Base-by-base conservation (phyloP, 305 asterid species). In the Solanum hybrid region DNA sequence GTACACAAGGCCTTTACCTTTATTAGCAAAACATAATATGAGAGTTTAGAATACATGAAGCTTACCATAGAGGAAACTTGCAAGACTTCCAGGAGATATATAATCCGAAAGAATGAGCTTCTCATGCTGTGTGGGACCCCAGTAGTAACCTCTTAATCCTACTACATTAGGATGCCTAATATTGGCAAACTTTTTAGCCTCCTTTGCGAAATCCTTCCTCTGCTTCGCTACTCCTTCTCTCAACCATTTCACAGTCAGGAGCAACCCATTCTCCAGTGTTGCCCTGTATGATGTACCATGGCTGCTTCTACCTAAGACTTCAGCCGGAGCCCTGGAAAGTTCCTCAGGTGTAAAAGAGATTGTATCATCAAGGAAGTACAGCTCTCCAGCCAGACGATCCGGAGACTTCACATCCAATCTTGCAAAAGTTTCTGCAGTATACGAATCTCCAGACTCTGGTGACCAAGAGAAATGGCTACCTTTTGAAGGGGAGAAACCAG, bases 81-180 rank as follows among this genome's bases (percentile, higher is more conserved):
- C 97, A 87, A 97, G 98, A 90, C 98, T 95, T 85, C 99, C 99
- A 7, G 99, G 99, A 91, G 99, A 93, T 31, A 97, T 94, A 92
- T 95, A 95, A 89, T 97, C 99, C 4, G 99, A 96, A 78, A 97
- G 99, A 91, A 97, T 97, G 79, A 97, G 97, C 95, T 97, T 95
- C 94, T 97, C 99, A 15, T 97, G 99, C 86, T 97, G 99, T 26
- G 99, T 96, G 60, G 99, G 98, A 4, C 99, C 99, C 99, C 99
- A 97, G 89, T 97, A 97, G 93, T 97, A 97, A 29, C 99, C 99
- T 92, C 99, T 95, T 92, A 97, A 92, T 56, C 98, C 99, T 32
- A 96, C 99, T 90, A 96, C 99, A 78, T 97, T 97, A 10, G 99
- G 99, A 88, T 97, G 99, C 89, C 98, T 91, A 45, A 97, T 96